Evolutionary conservation across 1,284 basidiomycete genomes (phyloP), one percentile per base, ranked within the genome.

Genomic region (Apiotrichum veenhuisii): DNA sequence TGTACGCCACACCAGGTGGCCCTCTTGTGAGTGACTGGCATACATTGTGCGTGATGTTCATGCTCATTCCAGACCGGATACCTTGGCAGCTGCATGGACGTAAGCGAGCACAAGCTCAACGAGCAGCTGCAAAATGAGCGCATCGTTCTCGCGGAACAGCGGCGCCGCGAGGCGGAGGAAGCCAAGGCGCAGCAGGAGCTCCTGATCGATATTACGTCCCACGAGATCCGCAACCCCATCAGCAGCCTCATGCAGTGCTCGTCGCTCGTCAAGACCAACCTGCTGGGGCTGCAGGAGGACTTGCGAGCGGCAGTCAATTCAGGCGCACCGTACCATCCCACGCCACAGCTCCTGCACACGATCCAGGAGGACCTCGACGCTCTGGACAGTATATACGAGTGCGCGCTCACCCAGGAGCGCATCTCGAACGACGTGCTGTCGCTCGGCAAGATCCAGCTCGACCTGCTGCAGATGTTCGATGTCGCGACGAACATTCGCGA

Each of bases 401-500:
- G 71, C 54, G 77, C 77, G 30, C 61, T 78, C 23, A 66, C 75
- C 15, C 78, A 80, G 64, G 77, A 78, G 58, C 67, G 77, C 36
- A 79, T 80, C 48, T 73, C 73, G 37, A 78, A 79, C 54, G 79
- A 80, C 55, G 75, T 79, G 9, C 66, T 79, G 18, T 77, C 77
- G 10, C 62, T 80, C 15, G 78, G 77, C 11, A 65, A 77, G 34
- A 74, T 80, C 43, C 78, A 79, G 58, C 70, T 79, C 15, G 71
- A 74, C 57, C 69, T 68, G 62, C 62, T 74, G 12, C 63, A 71
- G 57, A 69, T 74, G 56, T 70, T 66, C 47, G 68, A 72, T 43
- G 71, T 75, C 55, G 76, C 77, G 45, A 74, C 70, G 26, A 66
- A 76, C 34, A 59, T 78, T 18, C 50, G 55, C 15, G 55, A 64